A percentile compares a stretch with the other conserved stretches of the same genome.
Conservation (phyloP, 345 rosid species). For the Populus tremula region DNA sequence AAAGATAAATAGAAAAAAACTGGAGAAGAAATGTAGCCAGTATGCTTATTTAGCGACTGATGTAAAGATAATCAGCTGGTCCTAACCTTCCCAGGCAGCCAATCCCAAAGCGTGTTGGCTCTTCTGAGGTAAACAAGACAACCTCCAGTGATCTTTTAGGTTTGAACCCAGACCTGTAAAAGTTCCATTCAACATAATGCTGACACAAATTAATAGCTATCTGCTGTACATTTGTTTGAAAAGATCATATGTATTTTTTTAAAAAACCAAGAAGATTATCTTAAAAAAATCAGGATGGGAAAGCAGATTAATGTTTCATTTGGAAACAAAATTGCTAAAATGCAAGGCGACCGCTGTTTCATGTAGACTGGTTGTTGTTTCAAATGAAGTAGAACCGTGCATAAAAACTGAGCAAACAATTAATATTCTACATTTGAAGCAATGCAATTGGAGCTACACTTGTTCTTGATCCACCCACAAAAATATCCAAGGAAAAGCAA, state of each 20-base stretch:
- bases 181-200: slow-evolving; percentile 15
- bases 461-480: background rate
- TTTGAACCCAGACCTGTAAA: slow-evolving; percentile 70
- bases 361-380: background rate
- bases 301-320: background rate
- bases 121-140: slow-evolving; percentile 87
- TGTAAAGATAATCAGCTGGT: background rate
- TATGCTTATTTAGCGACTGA: background rate
- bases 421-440: background rate
- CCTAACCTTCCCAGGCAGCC: slow-evolving; percentile 91
- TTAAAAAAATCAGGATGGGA: background rate
- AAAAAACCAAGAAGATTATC: background rate
- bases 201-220: slow-evolving; percentile 3
- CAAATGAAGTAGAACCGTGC: background rate
- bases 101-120: slow-evolving; percentile 94
- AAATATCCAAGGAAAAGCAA: background rate
- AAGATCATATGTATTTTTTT: background rate
- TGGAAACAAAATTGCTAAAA: slow-evolving; percentile 1
- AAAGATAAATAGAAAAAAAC: background rate
- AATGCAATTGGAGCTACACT: background rate
- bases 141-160: slow-evolving; percentile 85
- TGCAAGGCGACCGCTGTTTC: background rate
- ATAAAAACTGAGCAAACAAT: background rate
- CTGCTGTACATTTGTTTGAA: background rate
- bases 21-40: background rate